Evolutionary conservation across 2,329 filamentous ascomycete genomes (phyloP), one percentile per base, ranked within the genome.

Genomic region (Parastagonospora nodorum): DNA sequence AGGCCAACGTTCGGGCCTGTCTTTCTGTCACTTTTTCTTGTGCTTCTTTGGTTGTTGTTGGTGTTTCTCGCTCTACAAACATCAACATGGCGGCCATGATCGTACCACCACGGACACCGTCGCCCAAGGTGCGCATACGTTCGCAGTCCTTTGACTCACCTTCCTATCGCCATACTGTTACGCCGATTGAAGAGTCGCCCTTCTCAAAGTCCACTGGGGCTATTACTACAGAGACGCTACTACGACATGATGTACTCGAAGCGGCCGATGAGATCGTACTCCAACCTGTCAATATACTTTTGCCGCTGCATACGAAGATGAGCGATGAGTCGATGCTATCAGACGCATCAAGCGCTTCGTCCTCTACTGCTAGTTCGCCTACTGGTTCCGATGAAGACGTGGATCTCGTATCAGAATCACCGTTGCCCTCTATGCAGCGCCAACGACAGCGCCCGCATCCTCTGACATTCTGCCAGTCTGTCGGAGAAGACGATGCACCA

Each of bases 111-210:
- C 58, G 68, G 24, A 74, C 69, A 16, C 71, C 69, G 8, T 70
- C 66, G 29, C 71, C 71, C 19, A 72, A 68, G 42, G 62, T 72
- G 53, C 64, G 67, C 46, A 72, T 73, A 53, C 67, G 69, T 27
- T 69, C 71, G 32, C 66, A 67, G 29, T 70, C 64, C 7, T 74
- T 72, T 57, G 67, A 69, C 54, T 71, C 69, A 5, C 66, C 69
- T n/a, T 64, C 62, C 11, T 66, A 64, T 39, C 67, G 68, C 42
- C 53, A 63, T 30, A 64, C 48, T 33, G 49, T 61, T 2, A 70
- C 68, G 2, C 68, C 69, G 5, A 61, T 70, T 42, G 67, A 71
- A 12, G 67, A 69, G 14, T 69, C 62, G 1, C 68, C 69, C 1
- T 71, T 63, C 49, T 73, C 69, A 9, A 73, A 73, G 48, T 74